A percentile compares a stretch with the other conserved stretches of the same genome.
phyloP scores from a whole-genome alignment of 441 rosid genomes.

The Pelargonium cotyledonis region DNA sequence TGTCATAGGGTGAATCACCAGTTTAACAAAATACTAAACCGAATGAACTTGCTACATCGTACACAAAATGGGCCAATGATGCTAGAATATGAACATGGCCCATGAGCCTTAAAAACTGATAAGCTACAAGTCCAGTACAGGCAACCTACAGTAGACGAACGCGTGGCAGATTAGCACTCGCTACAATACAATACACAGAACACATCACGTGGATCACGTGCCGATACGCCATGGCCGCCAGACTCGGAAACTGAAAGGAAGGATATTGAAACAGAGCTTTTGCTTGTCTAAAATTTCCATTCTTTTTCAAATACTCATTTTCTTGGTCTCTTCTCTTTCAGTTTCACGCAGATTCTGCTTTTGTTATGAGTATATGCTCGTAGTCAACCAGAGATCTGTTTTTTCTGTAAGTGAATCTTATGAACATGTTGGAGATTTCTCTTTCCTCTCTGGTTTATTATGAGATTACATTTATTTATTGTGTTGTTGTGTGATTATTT shows the following conservation, averaged over 20 bases:
- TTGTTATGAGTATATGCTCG: neutral
- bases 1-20: no score
- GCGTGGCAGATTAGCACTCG: slow-evolving; percentile 5
- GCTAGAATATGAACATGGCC: no score
- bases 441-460: neutral
- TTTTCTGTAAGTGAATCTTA: slow-evolving; percentile 6
- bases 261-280: neutral
- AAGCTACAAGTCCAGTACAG: no score
- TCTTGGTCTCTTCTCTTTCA: neutral
- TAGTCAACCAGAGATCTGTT: neutral
- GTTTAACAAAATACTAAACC: no score
- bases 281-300: neutral
- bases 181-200: neutral
- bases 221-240: neutral
- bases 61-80: no score
- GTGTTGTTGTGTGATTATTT: neutral
- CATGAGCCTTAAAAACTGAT: no score
- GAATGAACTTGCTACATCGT: no score
- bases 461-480: neutral
- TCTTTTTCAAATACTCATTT: neutral
- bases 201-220: slow-evolving; percentile 7
- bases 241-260: neutral
- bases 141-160: neutral
- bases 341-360: neutral
- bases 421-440: neutral